Conservation (phyloP, 2,329 filamentous ascomycete genomes). For the Talaromyces sp. region DNA sequence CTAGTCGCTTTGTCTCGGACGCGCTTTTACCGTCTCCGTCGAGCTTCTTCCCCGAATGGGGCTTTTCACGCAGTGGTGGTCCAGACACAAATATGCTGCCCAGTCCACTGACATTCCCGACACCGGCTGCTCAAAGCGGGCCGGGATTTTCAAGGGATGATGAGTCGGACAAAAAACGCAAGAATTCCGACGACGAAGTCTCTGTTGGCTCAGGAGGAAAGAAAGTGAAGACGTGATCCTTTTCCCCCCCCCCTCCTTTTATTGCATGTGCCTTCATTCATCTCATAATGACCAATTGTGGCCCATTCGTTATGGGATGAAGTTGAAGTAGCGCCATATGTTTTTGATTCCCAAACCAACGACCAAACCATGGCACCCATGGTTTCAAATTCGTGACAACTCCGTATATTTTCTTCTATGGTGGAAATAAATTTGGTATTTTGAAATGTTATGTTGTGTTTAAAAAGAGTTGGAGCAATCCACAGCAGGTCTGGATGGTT, state of each 20-base stretch:
- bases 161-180: slow-evolving; percentile 41
- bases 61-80: slow-evolving; percentile 58
- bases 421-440: background rate
- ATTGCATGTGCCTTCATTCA: background rate
- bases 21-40: slow-evolving; percentile 87
- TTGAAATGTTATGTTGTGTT: background rate
- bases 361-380: background rate
- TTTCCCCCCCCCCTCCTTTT: background rate
- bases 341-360: background rate
- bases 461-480: slow-evolving; percentile 3
- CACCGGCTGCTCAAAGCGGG: slow-evolving; percentile 53
- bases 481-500: background rate
- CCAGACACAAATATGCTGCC: slow-evolving; percentile 79
- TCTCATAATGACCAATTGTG: background rate
- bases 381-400: background rate
- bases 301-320: background rate
- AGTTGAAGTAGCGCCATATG: background rate
- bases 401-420: background rate
- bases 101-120: slow-evolving; percentile 88
- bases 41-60: slow-evolving; percentile 90
- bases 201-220: slow-evolving; percentile 30
- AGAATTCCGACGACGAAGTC: slow-evolving; percentile 36
- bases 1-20: slow-evolving; percentile 83
- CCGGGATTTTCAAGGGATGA: slow-evolving; percentile 40
- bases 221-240: slow-evolving; percentile 34